phyloP scores from a whole-genome alignment of 208 protist species.

The Borovskyia barvae region DNA sequence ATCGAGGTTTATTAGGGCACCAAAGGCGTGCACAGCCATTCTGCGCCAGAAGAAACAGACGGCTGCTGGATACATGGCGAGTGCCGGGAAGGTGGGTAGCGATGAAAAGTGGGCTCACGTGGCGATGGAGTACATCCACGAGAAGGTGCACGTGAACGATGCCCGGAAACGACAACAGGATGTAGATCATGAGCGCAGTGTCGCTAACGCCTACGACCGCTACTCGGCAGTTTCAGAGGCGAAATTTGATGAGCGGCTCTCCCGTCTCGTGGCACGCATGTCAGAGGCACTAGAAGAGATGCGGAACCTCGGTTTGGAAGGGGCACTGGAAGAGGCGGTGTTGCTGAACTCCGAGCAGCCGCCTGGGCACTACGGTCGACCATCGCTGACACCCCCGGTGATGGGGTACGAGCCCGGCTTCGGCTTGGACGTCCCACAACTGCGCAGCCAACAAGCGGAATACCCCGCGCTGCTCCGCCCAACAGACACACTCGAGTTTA shows the following conservation, averaged over 20 bases:
- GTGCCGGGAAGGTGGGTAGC: slow-evolving; percentile 65
- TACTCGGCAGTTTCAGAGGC: slow-evolving; percentile 49
- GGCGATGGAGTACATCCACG: slow-evolving; percentile 88
- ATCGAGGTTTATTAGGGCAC: slow-evolving; percentile 6
- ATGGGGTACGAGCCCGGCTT: slow-evolving; percentile 84
- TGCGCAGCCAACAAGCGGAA: slow-evolving; percentile 66
- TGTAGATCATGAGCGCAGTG: slow-evolving; percentile 61
- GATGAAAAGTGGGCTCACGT: slow-evolving; percentile 90
- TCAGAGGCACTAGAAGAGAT: slow-evolving; percentile 71
- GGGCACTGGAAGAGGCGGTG: slow-evolving; percentile 61
- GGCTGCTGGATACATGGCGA: slow-evolving; percentile 67
- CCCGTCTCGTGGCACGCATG: slow-evolving; percentile 49
- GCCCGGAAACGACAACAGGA: slow-evolving; percentile 75
- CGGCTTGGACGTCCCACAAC: slow-evolving; percentile 84
- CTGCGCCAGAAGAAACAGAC: slow-evolving; percentile 71
- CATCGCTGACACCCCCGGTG: slow-evolving; percentile 75
- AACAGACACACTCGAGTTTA: slow-evolving; percentile 51
- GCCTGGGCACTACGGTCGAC: slow-evolving; percentile 60
- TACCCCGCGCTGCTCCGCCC: slow-evolving; percentile 64
- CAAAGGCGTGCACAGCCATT: not conserved
- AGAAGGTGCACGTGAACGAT: slow-evolving; percentile 83
- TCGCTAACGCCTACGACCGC: slow-evolving; percentile 74
- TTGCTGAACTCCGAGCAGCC: slow-evolving; percentile 76
- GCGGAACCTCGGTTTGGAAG: slow-evolving; percentile 41
- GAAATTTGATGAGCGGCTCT: slow-evolving; percentile 51